phyloP scores from a whole-genome alignment of 148 eudicot species.

The Cornus kousa region DNA sequence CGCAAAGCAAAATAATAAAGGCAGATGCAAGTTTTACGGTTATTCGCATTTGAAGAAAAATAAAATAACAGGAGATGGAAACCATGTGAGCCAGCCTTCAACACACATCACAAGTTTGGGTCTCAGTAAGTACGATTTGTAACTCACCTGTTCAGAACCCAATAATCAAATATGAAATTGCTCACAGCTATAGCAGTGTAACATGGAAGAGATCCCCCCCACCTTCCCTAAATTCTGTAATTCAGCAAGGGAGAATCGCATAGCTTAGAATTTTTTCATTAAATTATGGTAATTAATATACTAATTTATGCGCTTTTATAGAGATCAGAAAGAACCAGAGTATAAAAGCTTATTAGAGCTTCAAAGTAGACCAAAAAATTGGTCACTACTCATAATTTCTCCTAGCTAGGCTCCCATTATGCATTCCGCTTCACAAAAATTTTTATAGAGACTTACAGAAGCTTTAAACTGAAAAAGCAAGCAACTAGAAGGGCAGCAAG shows the following conservation, averaged over 20 bases:
- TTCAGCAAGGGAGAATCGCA: not conserved
- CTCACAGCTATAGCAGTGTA: not conserved
- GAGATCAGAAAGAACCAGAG: not conserved
- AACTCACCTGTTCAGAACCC: not conserved
- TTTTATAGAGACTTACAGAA: not conserved
- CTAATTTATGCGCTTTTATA: not conserved
- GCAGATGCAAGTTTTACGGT: too few species aligned
- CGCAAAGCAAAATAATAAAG: too few species aligned
- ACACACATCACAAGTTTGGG: not conserved
- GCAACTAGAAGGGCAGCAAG: too few species aligned
- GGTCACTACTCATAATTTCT: constrained; percentile 2
- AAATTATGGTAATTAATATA: not conserved
- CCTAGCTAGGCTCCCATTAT: not conserved
- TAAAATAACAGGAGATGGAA: too few species aligned
- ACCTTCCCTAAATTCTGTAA: not conserved
- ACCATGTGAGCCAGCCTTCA: not conserved
- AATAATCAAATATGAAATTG: not conserved
- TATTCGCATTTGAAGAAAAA: too few species aligned
- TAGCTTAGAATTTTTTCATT: not conserved
- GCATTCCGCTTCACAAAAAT: not conserved
- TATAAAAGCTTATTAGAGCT: constrained; percentile 3
- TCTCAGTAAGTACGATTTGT: not conserved
- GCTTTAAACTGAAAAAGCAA: not conserved
- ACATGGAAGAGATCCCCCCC: constrained; percentile 1
- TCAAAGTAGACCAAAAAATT: not conserved